These are phyloP conservation scores for Exophiala xenobiotica DNA, from an alignment of 2,329 filamentous ascomycete species.

Conservation along the genomic window DNA sequence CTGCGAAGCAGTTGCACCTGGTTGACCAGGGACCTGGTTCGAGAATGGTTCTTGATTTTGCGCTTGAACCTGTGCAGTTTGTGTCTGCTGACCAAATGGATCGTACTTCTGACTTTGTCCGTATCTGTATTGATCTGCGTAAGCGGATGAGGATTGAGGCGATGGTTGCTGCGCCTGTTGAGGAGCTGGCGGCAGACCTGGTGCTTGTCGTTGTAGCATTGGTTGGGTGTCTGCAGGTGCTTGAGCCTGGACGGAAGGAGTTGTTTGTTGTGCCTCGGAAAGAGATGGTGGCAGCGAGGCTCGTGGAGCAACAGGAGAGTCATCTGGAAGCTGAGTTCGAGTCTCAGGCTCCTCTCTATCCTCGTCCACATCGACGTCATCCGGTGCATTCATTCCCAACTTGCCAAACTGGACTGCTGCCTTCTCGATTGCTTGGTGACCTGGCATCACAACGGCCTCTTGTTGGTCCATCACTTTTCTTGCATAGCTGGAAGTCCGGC, in stretches of 20 bases:
- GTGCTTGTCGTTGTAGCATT: slow-evolving; percentile 59
- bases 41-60: slow-evolving; percentile 61
- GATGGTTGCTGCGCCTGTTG: slow-evolving; percentile 47
- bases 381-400: slow-evolving; percentile 80
- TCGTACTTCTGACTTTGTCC: slow-evolving; percentile 74
- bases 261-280: slow-evolving; percentile 42
- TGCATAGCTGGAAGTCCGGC: slow-evolving; percentile 76
- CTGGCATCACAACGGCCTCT: slow-evolving; percentile 97
- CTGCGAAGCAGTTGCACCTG: slow-evolving; percentile 60
- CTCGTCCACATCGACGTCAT: slow-evolving; percentile 82
- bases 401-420: slow-evolving; percentile 94
- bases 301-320: slow-evolving; percentile 84
- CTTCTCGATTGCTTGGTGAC: slow-evolving; percentile 90
- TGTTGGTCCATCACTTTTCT: slow-evolving; percentile 89
- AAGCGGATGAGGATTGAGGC: slow-evolving; percentile 46
- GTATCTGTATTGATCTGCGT: slow-evolving; percentile 51
- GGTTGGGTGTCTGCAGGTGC: slow-evolving; percentile 40
- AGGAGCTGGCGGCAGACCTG: slow-evolving; percentile 61
- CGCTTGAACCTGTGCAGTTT: slow-evolving; percentile 56
- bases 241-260: slow-evolving; percentile 38
- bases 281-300: slow-evolving; percentile 78
- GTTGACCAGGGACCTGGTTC: slow-evolving; percentile 58
- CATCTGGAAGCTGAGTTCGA: slow-evolving; percentile 85
- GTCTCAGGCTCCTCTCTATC: slow-evolving; percentile 95
- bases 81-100: slow-evolving; percentile 75